Evolutionary conservation across 306 rosid genomes (phyloP).

Genomic region (Leucaena leucocephala): DNA sequence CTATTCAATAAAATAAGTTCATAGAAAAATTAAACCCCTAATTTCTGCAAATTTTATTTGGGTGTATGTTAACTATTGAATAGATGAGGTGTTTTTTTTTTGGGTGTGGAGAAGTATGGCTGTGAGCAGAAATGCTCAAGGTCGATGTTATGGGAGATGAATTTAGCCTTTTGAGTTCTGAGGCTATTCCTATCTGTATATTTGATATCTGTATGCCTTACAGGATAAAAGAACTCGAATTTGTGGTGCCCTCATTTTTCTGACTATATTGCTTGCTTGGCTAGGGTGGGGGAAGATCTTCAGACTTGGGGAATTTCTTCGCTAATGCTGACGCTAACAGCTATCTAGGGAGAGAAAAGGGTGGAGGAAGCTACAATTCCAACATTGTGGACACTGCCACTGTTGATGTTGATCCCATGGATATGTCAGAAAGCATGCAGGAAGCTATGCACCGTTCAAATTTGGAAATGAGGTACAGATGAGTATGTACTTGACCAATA

Average conservation of each 20-base stretch:
- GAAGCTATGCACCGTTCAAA: slow-evolving; percentile 99
- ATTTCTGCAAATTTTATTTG: background rate
- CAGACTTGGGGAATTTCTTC: slow-evolving; percentile 83
- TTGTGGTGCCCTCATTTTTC: slow-evolving; percentile 13
- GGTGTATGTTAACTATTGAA: background rate
- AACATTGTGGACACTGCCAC: slow-evolving; percentile 44
- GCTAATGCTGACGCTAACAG: slow-evolving; percentile 85
- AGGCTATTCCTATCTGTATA: slow-evolving; percentile 18
- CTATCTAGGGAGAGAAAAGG: slow-evolving; percentile 62
- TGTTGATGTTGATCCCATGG: slow-evolving; percentile 87
- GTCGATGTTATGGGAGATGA: slow-evolving; percentile 28
- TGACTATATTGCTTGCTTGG: slow-evolving; percentile 49
- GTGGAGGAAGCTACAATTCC: slow-evolving; percentile 54
- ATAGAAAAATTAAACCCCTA: background rate
- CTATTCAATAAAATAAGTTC: background rate
- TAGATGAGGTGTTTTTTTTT: background rate
- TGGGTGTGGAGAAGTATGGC: slow-evolving; percentile 29
- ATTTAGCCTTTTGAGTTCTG: slow-evolving; percentile 19
- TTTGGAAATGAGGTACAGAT: slow-evolving; percentile 87
- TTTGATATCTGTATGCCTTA: slow-evolving; percentile 17
- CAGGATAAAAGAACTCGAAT: slow-evolving; percentile 17
- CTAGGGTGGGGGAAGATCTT: slow-evolving; percentile 81
- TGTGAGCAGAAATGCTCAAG: slow-evolving; percentile 16
- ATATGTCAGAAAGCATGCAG: slow-evolving; percentile 97
- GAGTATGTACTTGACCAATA: slow-evolving; percentile 42